Base-by-base conservation (phyloP, 371 early-diverging fungal species). In the Mucor sp. region DNA sequence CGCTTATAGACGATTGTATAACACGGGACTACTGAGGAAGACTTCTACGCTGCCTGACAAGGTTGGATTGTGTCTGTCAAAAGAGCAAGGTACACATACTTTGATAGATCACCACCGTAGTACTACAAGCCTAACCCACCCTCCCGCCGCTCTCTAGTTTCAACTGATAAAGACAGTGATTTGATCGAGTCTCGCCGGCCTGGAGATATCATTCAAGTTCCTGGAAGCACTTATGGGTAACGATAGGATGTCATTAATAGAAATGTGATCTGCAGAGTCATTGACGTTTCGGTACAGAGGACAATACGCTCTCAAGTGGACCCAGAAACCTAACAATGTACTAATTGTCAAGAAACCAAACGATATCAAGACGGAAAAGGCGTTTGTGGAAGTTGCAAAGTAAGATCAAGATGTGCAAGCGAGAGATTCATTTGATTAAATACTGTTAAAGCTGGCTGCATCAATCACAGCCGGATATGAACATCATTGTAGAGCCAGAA, bases 311-410 rank as follows among this genome's bases (percentile, higher is more conserved):
- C 70, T 92, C 30, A 67, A 76, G 25, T 94, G 94, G 95, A 74
- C 67, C 8, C 82, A 83, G 11, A 77, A 75, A n/a, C 94, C 95
- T 14, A 80, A 88, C 23, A 91, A 88, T 1, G 87, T 92, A 5
- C 78, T 95, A 33, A 84, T 95, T 39, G 84, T 95, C 57, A 93
- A 91, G 63, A 95, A 95, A 70, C 89, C 88, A 17, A 77, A 90
- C 57, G 93, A 91, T 70, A 72, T 74, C 21, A 77, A 81, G 48
- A 91, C 91, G 0, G 89, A 90, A 62, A 76, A 76, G 19, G 91
- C 94, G 7, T 68, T 95, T 14, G 62, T 87, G 14, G 85, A 89
- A 25, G 79, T 93, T 4, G 82, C 86, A 63, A 85, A 75, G 86
- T 93, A 85, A 60, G 71, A 12, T 12, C 2, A 53, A 3, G 21